Base-by-base conservation (phyloP, 2,329 filamentous ascomycete species). In the Diaporthe amygdali region DNA sequence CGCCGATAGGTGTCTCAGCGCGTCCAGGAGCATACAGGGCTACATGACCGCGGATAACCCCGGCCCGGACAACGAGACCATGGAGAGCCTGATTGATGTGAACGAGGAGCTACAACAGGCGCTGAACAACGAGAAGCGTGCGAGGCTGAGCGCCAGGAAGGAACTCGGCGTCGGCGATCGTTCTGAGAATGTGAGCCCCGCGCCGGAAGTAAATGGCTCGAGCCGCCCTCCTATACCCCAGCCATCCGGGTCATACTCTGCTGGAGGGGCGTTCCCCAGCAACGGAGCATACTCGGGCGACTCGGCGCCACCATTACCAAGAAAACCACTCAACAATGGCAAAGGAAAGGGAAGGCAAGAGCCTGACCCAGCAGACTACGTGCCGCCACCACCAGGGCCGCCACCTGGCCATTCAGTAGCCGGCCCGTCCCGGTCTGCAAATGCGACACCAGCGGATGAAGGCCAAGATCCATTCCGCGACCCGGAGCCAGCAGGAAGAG, bases 31-130 rank as follows among this genome's bases (percentile, higher is more conserved):
- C 78, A 91, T 98, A 76, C 95, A 98, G 78, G 87, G 87, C 39
- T 98, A 97, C 82, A 97, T 98, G 86, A 87, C 91, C 51, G 90
- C 91, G 56, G 91, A 93, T 70, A 89, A 94, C 78, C 95, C 96
- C 0, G 80, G 89, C 1, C 95, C 96, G 0, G 96, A 98, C 80
- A 96, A 97, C 77, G 93, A 97, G 75, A 98, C 96, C 1, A 94
- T 98, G 89, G 91, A 96, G 79, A 95, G 91, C 17, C 85, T 99
- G 73, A 97, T 99, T 77, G 95, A 98, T 81, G 96, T 94, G 17
- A 97, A 97, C 79, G 96, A 98, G 81, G 93, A 96, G 79, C 86
- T 99, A 37, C 93, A 94, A 72, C 90, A 93, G 54, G 92, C 95
- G 0, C 86, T 96, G 49, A 96, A 91, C 74, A 91, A 94, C 78